phyloP scores from a whole-genome alignment of 2,329 filamentous ascomycete species.

The Botrytis galanthina region DNA sequence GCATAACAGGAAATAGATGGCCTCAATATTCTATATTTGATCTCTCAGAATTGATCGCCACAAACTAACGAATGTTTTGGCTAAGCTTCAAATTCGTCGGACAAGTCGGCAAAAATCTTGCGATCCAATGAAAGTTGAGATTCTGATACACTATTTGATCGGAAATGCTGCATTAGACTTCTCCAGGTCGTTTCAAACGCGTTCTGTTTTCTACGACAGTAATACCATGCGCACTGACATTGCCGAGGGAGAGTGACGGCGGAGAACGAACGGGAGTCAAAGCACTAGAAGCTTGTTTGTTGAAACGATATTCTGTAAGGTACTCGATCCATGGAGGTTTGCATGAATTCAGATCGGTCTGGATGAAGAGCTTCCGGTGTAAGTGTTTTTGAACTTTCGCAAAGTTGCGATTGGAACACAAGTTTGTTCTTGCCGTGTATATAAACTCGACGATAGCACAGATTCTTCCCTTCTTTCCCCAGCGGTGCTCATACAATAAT shows the following conservation, averaged over 20 bases:
- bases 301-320: neutral
- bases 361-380: neutral
- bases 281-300: conserved; percentile 4
- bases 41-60: neutral
- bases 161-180: neutral
- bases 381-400: neutral
- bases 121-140: neutral
- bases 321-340: neutral
- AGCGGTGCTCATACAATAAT: conserved; percentile 1
- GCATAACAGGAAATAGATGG: neutral
- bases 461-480: neutral
- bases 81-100: neutral
- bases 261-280: neutral
- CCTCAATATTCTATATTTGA: neutral
- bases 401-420: conserved; percentile 8
- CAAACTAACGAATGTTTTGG: neutral
- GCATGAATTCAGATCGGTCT: neutral
- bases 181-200: conserved; percentile 2
- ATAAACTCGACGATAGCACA: neutral
- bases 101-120: neutral
- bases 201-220: neutral
- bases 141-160: neutral
- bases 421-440: neutral
- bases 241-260: neutral
- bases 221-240: conserved; percentile 6